Evolutionary conservation across 2,329 filamentous ascomycete species (phyloP), one percentile per base, ranked within the genome.

Genomic region (Hansfordia pulvinata): DNA sequence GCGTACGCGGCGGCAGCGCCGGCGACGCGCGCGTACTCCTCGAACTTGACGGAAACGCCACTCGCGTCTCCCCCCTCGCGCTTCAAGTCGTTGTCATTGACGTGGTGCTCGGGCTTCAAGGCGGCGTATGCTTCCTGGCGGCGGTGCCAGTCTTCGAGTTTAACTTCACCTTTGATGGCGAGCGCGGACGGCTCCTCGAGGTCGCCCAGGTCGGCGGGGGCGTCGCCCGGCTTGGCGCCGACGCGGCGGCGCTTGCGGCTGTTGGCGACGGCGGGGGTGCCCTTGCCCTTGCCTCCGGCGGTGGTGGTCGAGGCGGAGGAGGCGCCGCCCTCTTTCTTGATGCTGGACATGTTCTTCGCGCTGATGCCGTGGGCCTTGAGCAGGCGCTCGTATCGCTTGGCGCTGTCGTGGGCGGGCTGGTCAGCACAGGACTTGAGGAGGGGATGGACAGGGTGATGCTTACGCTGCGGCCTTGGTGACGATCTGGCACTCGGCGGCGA

Each of bases 381-480:
- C 43, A 81, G 60, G 17, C 75, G 66, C 47, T 76, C 70, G 40
- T 76, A 80, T 38, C 75, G 58, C 50, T 80, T 80, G 35, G 72
- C 66, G 2, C 76, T 80, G 40, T 33, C 25, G 22, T 27, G 15
- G 10, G 17, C 14, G 21, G 20, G 17, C 17, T 5, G 6, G 17
- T 30, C 17, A 32, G 27, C 8, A 11, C 12, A 10, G 19, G 14
- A 25, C 12, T 24, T 31, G 16, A 30, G 17, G 14, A 22, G 10
- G 19, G 17, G 8, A 12, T 19, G 17, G 18, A 18, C 5, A 23
- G 2, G 13, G 14, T 9, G n/a, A 8, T 11, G 65, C 76, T 62
- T 63, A 82, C 77, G 76, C 76, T 13, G 77, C 77, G 10, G 65
- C 74, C 50, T 77, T 78, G 47, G 53, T 60, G 18, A 75, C 60